Base-by-base conservation (phyloP, 345 rosid genomes). In the Garcia nutans region DNA sequence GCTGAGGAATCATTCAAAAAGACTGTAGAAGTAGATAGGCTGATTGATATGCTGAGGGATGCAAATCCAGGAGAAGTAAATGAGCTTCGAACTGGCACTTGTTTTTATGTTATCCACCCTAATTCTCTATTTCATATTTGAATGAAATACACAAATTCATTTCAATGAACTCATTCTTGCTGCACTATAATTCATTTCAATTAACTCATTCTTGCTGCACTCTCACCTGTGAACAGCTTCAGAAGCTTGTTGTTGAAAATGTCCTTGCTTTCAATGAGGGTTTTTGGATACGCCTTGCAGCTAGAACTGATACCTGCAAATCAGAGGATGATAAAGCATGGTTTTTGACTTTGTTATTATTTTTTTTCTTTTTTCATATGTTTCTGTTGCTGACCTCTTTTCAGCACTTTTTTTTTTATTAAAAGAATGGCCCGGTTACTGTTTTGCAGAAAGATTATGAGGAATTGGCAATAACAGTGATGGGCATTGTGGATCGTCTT, bases 311-410 rank as follows among this genome's bases (percentile, higher is more conserved):
- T 82, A 86, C 96, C 68, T 90, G 96, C 92, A 87, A 74, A 82
- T 90, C 94, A 33, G 96, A 95, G 69, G 99, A 93, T 87, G 97
- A 95, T 81, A 90, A 95, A 87, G 99, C 89, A 93, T 9, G 87
- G 76, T 55, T 82, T 79, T 79, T 78, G n/a, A 61, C 70, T 84
- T 76, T 75, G 79, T 84, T 82, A 76, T 77, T 73, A 82, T 72
- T 79, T 10, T 2, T 49, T 17, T 64, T 73, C 62, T 84, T 64
- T 49, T 82, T 19, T 23, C 56, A 74, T 33, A 22, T 57, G 65
- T 72, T 81, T 63, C 19, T 42, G 23, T n/a, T 64, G 68, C 42
- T 71, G 69, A 41, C 60, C 72, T 75, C 41, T 16, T 78, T 80
- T 45, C 56, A 0, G 52, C 68, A 45, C 50, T 47, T 75, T 42